These are phyloP conservation scores for Leccinum ochraceum DNA, from an alignment of 768 basidiomycete species.

Conservation along the genomic window DNA sequence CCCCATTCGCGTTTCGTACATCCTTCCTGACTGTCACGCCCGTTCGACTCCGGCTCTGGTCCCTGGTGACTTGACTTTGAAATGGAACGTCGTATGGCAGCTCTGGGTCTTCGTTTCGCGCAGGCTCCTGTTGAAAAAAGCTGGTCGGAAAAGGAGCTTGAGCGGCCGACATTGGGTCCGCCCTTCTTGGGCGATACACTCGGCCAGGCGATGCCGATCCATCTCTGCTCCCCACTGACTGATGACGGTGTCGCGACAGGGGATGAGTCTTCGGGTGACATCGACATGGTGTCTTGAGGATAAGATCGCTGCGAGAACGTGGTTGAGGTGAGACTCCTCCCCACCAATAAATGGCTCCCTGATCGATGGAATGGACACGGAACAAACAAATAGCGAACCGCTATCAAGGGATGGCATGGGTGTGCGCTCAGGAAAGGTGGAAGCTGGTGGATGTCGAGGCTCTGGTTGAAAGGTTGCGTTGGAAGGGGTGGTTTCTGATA, in stretches of 20 bases:
- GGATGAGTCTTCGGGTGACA: constrained; percentile 70
- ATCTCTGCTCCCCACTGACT: constrained; percentile 37
- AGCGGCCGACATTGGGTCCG: constrained; percentile 40
- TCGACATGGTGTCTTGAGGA: constrained; percentile 59
- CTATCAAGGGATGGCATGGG: constrained; percentile 19
- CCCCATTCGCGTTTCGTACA: too few relatives aligned
- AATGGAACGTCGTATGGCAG: too few relatives aligned
- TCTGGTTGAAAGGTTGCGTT: constrained; percentile 25
- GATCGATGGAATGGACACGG: constrained; percentile 34
- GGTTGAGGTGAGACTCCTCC: constrained; percentile 30
- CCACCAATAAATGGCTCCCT: constrained; percentile 28
- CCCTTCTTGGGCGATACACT: constrained; percentile 54
- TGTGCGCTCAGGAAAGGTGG: constrained; percentile 23
- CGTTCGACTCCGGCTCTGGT: too few relatives aligned
- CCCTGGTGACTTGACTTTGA: too few relatives aligned
- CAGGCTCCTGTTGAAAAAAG: constrained; percentile 46
- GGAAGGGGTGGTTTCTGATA: constrained; percentile 26
- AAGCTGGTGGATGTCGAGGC: constrained; percentile 20
- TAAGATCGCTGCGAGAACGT: constrained; percentile 52
- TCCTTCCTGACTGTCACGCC: too few relatives aligned
- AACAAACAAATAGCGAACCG: constrained; percentile 26
- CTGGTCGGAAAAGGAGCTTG: constrained; percentile 61
- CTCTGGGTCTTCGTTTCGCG: too few relatives aligned
- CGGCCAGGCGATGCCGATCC: constrained; percentile 47
- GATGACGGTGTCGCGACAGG: constrained; percentile 57